phyloP scores from a whole-genome alignment of 2,329 filamentous ascomycete genomes.

The Talaromyces funiculosus region DNA sequence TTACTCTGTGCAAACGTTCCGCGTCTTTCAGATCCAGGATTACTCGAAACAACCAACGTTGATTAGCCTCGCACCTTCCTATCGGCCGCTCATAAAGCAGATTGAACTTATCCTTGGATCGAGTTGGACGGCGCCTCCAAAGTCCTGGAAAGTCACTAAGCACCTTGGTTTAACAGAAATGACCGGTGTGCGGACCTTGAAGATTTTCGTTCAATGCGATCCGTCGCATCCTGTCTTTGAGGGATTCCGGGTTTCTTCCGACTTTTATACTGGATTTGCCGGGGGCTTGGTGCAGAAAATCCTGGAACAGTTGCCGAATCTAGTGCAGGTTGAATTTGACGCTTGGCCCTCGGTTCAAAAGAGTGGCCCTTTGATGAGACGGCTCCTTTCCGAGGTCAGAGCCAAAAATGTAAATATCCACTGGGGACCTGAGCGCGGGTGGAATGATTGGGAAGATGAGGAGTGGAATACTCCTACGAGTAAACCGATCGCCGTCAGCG shows the following conservation, averaged over 20 bases:
- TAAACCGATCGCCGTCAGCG: background rate
- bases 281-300: constrained; percentile 46
- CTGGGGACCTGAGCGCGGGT: constrained; percentile 38
- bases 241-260: constrained; percentile 51
- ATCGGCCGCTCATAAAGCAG: constrained; percentile 48
- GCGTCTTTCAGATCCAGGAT: constrained; percentile 49
- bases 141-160: constrained; percentile 48
- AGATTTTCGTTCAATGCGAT: constrained; percentile 55
- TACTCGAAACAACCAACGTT: constrained; percentile 42
- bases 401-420: constrained; percentile 30
- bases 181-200: constrained; percentile 44
- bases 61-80: constrained; percentile 45
- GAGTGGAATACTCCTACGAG: background rate
- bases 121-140: constrained; percentile 54
- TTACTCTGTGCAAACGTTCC: constrained; percentile 49
- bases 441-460: constrained; percentile 28
- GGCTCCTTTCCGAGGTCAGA: constrained; percentile 37
- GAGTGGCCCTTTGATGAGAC: constrained; percentile 46
- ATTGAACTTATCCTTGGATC: constrained; percentile 55
- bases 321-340: constrained; percentile 52
- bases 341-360: constrained; percentile 50
- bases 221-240: constrained; percentile 50
- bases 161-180: constrained; percentile 47
- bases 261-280: constrained; percentile 55
- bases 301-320: constrained; percentile 43